These are phyloP conservation scores for Populus euphratica DNA, from an alignment of 345 rosid genomes.

Conservation along the genomic window DNA sequence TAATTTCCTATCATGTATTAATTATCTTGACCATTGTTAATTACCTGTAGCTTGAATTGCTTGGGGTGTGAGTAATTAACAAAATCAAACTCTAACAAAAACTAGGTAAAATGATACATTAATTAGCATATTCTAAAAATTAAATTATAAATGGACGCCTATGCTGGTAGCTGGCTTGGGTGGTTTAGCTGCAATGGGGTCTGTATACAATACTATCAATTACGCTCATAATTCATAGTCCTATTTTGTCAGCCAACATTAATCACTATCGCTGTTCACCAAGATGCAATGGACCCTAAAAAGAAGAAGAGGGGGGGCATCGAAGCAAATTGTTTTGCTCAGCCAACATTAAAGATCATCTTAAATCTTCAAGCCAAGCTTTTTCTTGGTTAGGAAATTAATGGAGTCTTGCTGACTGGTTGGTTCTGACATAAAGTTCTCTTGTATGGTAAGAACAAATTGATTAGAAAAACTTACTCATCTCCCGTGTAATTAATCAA, in stretches of 20 bases:
- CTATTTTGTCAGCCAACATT: background rate
- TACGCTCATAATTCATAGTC: background rate
- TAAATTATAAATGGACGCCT: no score
- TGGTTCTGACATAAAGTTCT: background rate
- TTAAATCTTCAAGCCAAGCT: background rate
- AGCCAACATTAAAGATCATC: background rate
- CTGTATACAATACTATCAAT: background rate
- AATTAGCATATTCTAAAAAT: background rate
- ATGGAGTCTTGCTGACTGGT: background rate
- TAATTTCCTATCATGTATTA: no score
- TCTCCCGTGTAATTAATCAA: background rate
- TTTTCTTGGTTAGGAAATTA: background rate
- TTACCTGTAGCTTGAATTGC: no score
- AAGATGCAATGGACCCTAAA: background rate
- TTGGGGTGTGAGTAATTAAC: background rate
- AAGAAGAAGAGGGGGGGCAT: no score
- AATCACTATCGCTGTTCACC: background rate
- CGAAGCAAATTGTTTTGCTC: background rate
- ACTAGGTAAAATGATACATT: background rate
- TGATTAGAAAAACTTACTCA: no score
- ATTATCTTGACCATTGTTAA: no score
- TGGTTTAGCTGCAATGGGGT: background rate
- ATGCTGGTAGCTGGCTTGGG: background rate
- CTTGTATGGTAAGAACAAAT: background rate
- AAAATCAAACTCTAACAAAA: background rate